Conservation (phyloP, 371 early-diverging fungal species). For the Apophysomyces ossiformis region DNA sequence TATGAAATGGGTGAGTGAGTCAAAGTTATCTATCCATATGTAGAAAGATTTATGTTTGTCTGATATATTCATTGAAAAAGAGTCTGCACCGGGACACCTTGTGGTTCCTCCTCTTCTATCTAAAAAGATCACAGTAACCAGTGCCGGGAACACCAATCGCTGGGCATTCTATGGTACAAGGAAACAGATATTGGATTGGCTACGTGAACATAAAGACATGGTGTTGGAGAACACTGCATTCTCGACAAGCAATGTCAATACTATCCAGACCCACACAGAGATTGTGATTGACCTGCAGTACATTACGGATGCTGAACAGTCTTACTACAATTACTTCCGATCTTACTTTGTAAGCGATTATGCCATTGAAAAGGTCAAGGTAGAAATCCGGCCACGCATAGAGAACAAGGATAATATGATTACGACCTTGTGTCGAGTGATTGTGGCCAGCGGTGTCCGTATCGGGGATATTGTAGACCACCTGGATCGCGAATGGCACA, state of each 20-base stretch:
- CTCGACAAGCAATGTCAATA: slow-evolving; percentile 18
- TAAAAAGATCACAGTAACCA: slow-evolving; percentile 41
- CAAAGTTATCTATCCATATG: not conserved
- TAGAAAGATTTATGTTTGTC: not conserved
- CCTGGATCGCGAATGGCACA: slow-evolving; percentile 43
- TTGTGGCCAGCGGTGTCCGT: slow-evolving; percentile 32
- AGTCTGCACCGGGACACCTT: slow-evolving; percentile 31
- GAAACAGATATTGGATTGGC: slow-evolving; percentile 47
- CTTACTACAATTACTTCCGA: slow-evolving; percentile 33
- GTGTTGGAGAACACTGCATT: slow-evolving; percentile 38
- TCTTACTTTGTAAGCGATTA: slow-evolving; percentile 48
- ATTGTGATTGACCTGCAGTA: slow-evolving; percentile 45
- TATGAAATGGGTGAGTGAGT: slow-evolving; percentile 41
- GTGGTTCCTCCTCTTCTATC: slow-evolving; percentile 43
- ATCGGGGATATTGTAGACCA: slow-evolving; percentile 42
- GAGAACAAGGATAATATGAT: slow-evolving; percentile 48
- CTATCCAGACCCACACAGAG: slow-evolving; percentile 39
- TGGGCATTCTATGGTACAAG: slow-evolving; percentile 55
- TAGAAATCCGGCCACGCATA: slow-evolving; percentile 44
- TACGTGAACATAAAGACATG: slow-evolving; percentile 34
- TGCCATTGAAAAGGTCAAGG: slow-evolving; percentile 38
- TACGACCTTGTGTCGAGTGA: slow-evolving; percentile 33
- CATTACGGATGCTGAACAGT: slow-evolving; percentile 40
- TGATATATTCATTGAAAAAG: not conserved
- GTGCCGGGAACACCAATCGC: slow-evolving; percentile 37